Conservation (phyloP, 208 protist genomes). For the Leishmania mexicana region DNA sequence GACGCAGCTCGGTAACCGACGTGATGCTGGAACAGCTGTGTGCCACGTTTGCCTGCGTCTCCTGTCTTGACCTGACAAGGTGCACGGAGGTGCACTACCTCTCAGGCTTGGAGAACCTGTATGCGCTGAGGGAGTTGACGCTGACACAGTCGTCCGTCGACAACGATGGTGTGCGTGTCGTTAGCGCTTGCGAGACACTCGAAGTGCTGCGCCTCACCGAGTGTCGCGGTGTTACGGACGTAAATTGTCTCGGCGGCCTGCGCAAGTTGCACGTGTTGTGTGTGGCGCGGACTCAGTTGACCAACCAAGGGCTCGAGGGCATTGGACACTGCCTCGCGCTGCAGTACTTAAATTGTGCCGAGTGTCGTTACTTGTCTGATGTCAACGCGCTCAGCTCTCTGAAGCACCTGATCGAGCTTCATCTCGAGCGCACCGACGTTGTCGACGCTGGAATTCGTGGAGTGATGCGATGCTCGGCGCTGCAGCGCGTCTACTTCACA, state of each 20-base stretch:
- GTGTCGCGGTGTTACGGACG: slow-evolving; percentile 56
- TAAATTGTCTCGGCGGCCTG: slow-evolving; percentile 49
- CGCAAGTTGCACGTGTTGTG: slow-evolving; percentile 47
- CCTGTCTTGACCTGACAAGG: slow-evolving; percentile 50
- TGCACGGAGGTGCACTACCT: slow-evolving; percentile 50
- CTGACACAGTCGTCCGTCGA: slow-evolving; percentile 40
- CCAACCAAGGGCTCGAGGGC: slow-evolving; percentile 51
- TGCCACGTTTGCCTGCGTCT: slow-evolving; percentile 16
- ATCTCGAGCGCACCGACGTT: slow-evolving; percentile 55
- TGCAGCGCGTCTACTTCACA: slow-evolving; percentile 67
- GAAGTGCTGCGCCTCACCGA: slow-evolving; percentile 53
- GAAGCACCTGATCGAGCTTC: slow-evolving; percentile 49
- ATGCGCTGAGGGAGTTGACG: slow-evolving; percentile 32
- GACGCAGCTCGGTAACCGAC: slow-evolving; percentile 25
- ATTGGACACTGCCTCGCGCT: slow-evolving; percentile 54
- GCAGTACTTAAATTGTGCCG: slow-evolving; percentile 50
- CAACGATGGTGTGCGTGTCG: slow-evolving; percentile 40
- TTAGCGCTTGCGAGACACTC: slow-evolving; percentile 44
- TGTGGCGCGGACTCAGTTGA: slow-evolving; percentile 58
- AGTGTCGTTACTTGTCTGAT: slow-evolving; percentile 69
- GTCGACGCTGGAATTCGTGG: slow-evolving; percentile 49
- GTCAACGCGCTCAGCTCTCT: slow-evolving; percentile 61
- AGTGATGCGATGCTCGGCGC: slow-evolving; percentile 45
- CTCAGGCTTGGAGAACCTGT: slow-evolving; percentile 30
- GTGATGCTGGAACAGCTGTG: slow-evolving; percentile 21